Percentiles rank a stretch among this genome's conserved stretches.
These are phyloP conservation scores for Plasmodium vivax DNA, from an alignment of 169 alveolate species.

Conservation along the genomic window DNA sequence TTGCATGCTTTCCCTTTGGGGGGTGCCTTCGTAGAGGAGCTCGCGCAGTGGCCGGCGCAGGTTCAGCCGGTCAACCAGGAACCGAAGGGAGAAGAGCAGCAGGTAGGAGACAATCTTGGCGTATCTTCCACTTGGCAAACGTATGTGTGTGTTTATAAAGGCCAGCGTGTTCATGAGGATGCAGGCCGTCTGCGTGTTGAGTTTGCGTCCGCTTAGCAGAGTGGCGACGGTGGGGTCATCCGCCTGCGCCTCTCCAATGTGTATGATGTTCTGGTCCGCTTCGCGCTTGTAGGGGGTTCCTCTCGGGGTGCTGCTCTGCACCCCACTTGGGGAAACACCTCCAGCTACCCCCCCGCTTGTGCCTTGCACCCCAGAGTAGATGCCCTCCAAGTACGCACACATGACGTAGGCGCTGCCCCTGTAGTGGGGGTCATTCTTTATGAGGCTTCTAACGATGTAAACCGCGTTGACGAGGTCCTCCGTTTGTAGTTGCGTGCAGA, in stretches of 20 bases:
- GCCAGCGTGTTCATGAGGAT: constrained; percentile 26
- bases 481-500: constrained; percentile 3
- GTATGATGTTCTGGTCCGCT: constrained; percentile 9
- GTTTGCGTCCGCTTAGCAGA: background rate
- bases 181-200: constrained; percentile 47
- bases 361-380: background rate
- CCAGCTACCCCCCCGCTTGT: background rate
- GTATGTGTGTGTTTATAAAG: constrained; percentile 43
- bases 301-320: background rate
- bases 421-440: constrained; percentile 24
- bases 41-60: background rate
- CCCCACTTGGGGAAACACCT: background rate
- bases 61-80: background rate
- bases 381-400: constrained; percentile 9
- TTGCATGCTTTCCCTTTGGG: background rate
- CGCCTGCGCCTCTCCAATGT: background rate
- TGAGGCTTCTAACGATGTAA: constrained; percentile 48
- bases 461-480: constrained; percentile 35
- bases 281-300: background rate
- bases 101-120: background rate
- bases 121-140: background rate
- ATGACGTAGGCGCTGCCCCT: background rate
- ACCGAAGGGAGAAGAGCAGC: constrained; percentile 5
- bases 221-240: background rate
- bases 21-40: background rate